Conservation (phyloP, 73 alveolate genomes). For the Paramecium tetraurelia region DNA sequence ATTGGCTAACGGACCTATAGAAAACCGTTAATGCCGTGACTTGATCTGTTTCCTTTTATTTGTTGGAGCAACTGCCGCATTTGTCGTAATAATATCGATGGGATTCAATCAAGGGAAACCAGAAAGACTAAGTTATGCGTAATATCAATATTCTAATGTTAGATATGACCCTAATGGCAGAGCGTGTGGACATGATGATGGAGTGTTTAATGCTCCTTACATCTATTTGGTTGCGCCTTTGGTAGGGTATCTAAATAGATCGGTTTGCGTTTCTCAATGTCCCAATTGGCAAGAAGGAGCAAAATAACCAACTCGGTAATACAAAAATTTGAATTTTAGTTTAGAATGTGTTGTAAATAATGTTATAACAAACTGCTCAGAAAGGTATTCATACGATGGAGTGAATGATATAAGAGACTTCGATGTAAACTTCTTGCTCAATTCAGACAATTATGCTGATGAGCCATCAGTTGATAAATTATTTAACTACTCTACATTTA, state of each 20-base stretch:
- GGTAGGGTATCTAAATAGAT: slow-evolving; percentile 29
- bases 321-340: not conserved
- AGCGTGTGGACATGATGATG: slow-evolving; percentile 48
- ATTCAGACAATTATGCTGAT: not conserved
- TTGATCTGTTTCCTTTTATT: not conserved
- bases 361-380: not conserved
- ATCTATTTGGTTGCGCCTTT: slow-evolving; percentile 36
- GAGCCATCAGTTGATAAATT: not conserved
- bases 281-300: not conserved
- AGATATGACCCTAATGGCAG: slow-evolving; percentile 50
- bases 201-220: slow-evolving; percentile 21
- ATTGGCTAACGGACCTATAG: slow-evolving; percentile 18
- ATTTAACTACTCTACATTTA: slow-evolving; percentile 16
- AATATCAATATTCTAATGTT: not conserved
- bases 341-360: not conserved
- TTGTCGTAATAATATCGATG: slow-evolving; percentile 8
- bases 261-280: not conserved
- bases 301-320: not conserved
- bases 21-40: not conserved
- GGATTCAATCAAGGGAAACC: slow-evolving; percentile 35
- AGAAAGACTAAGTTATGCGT: slow-evolving; percentile 34
- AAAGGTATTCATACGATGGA: slow-evolving; percentile 34
- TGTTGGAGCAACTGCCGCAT: not conserved
- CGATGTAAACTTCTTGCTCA: not conserved
- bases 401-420: not conserved